phyloP scores from a whole-genome alignment of 306 rosid genomes.

The Amphicarpaea edgeworthii region DNA sequence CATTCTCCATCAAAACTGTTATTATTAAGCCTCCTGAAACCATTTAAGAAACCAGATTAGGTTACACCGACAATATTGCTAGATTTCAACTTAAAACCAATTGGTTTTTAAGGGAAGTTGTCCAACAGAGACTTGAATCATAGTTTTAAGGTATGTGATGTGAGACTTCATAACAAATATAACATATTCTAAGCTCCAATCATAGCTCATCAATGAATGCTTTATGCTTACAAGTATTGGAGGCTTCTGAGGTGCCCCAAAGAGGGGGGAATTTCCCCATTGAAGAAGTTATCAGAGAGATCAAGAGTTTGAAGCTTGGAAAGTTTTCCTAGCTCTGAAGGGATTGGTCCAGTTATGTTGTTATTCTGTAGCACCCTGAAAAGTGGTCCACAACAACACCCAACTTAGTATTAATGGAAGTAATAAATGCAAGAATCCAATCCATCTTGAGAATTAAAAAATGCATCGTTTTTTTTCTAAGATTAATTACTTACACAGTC shows the following conservation, averaged over 20 bases:
- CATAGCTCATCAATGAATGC: constrained; percentile 45
- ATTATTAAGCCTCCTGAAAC: constrained; percentile 88
- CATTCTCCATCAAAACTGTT: constrained; percentile 79
- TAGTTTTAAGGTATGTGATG: too few relatives aligned
- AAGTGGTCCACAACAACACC: constrained; percentile 18
- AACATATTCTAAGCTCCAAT: constrained; percentile 11
- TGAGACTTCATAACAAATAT: too few relatives aligned
- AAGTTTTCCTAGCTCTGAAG: constrained; percentile 79
- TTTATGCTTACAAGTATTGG: constrained; percentile 86
- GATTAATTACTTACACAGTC: constrained; percentile 73
- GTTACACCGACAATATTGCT: background rate
- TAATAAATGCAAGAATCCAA: constrained; percentile 24
- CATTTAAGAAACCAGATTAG: constrained; percentile 31
- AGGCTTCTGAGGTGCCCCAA: constrained; percentile 74
- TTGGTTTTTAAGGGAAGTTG: too few relatives aligned
- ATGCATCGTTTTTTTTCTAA: constrained; percentile 9
- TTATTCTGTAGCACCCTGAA: constrained; percentile 92
- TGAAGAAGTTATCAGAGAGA: constrained; percentile 79
- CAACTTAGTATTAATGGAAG: background rate
- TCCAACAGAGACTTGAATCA: too few relatives aligned
- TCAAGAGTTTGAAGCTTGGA: constrained; percentile 86
- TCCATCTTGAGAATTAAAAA: background rate
- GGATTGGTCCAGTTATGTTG: constrained; percentile 82
- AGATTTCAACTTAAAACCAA: too few relatives aligned
- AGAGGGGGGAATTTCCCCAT: constrained; percentile 74